These are phyloP conservation scores for Eucalyptus globulus DNA, from an alignment of 345 rosid species.

Conservation along the genomic window DNA sequence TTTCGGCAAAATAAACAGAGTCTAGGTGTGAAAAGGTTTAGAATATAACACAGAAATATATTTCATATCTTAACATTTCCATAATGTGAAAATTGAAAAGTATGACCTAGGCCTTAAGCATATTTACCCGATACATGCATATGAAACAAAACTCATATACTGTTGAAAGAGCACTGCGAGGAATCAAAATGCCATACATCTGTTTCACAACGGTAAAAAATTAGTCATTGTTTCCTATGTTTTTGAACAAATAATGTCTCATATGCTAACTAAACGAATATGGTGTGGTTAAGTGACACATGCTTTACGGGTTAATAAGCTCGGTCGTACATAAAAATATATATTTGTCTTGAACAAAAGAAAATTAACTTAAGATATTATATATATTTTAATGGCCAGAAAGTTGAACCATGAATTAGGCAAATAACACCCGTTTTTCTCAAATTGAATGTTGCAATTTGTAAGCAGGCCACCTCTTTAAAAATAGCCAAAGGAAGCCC, in stretches of 20 bases:
- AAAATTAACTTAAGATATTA: no score
- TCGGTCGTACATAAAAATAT: background rate
- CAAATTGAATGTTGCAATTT: background rate
- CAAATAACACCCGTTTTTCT: background rate
- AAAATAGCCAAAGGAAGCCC: background rate
- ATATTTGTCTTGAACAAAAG: no score
- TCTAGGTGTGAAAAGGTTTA: background rate
- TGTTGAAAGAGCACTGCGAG: background rate
- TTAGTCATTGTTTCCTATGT: background rate
- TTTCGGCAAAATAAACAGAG: background rate
- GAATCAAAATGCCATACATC: background rate
- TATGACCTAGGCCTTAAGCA: background rate
- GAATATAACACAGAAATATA: no score
- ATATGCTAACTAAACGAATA: background rate
- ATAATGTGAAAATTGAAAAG: background rate
- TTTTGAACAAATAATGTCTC: background rate
- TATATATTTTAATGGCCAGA: background rate
- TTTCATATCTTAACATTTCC: background rate
- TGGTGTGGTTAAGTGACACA: background rate
- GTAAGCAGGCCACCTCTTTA: background rate
- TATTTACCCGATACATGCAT: background rate
- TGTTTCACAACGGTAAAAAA: background rate
- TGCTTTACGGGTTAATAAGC: fast-evolving
- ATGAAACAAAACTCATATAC: background rate
- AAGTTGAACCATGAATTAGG: background rate